These are phyloP conservation scores for Phytopythium delawarense DNA, from an alignment of 352 stramenopile species.

Conservation along the genomic window DNA sequence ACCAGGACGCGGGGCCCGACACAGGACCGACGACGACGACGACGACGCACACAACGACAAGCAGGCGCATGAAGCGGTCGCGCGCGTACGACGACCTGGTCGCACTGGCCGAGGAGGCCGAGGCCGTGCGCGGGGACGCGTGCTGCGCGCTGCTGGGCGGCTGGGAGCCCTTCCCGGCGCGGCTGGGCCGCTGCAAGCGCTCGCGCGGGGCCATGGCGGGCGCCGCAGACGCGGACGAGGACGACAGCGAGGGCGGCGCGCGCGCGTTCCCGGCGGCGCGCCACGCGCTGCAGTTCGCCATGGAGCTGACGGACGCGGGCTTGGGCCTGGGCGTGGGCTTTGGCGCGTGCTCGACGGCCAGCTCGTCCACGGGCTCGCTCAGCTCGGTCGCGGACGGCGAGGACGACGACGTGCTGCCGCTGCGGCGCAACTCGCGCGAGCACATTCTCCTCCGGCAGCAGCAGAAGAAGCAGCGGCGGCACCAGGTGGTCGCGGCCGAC, in stretches of 20 bases:
- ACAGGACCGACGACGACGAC: neutral
- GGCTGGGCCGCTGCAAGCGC: conserved; percentile 20
- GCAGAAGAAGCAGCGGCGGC: conserved; percentile 22
- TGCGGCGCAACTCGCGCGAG: conserved; percentile 39
- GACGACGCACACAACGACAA: neutral
- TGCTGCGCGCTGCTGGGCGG: conserved; percentile 8
- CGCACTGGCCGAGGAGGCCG: conserved; percentile 33
- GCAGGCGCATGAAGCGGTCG: conserved; percentile 51
- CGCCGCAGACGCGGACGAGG: conserved; percentile 14
- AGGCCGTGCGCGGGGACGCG: neutral
- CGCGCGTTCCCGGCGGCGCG: neutral
- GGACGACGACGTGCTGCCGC: conserved; percentile 20
- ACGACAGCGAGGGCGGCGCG: conserved; percentile 7
- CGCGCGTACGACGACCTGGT: conserved; percentile 66
- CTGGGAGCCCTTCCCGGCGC: conserved; percentile 12
- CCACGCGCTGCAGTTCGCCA: conserved; percentile 18
- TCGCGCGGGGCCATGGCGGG: conserved; percentile 13
- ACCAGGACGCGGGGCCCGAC: neutral
- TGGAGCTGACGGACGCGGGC: conserved; percentile 18
- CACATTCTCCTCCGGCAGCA: conserved; percentile 22
- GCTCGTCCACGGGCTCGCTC: conserved; percentile 4
- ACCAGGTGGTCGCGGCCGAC: conserved; percentile 1
- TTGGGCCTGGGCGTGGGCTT: conserved; percentile 6
- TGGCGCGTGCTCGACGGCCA: conserved; percentile 5
- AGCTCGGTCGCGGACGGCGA: conserved; percentile 10